These are phyloP conservation scores for Hymenoscyphus albidus DNA, from an alignment of 2,329 filamentous ascomycete genomes.

Conservation along the genomic window DNA sequence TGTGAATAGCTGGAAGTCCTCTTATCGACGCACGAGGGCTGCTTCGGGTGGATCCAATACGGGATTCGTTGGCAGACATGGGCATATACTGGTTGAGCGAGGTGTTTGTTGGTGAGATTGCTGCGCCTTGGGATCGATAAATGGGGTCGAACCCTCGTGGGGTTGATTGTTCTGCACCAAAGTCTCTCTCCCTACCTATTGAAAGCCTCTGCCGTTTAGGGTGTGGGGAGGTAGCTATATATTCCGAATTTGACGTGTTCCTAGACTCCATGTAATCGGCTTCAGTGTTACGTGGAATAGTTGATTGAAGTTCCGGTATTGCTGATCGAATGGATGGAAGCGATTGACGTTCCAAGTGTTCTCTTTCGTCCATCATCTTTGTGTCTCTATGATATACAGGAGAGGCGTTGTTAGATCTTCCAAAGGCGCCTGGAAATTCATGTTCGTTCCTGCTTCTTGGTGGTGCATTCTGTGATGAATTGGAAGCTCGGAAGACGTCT, in stretches of 20 bases:
- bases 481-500: not conserved
- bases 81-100: not conserved
- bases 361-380: constrained; percentile 1
- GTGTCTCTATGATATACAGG: not conserved
- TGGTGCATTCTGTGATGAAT: not conserved
- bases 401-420: not conserved
- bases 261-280: not conserved
- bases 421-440: not conserved
- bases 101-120: not conserved
- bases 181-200: not conserved
- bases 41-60: not conserved
- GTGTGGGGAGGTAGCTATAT: not conserved
- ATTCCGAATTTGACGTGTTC: not conserved
- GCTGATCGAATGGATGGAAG: constrained; percentile 1
- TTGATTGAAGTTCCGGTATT: not conserved
- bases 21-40: not conserved
- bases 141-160: not conserved
- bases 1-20: not conserved
- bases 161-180: not conserved
- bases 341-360: not conserved
- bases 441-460: not conserved
- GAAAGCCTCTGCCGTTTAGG: constrained; percentile 4
- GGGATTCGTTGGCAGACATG: not conserved
- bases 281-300: not conserved
- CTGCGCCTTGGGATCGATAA: not conserved